Base-by-base conservation (phyloP, 2,329 filamentous ascomycete species). In the Fusarium sp. region DNA sequence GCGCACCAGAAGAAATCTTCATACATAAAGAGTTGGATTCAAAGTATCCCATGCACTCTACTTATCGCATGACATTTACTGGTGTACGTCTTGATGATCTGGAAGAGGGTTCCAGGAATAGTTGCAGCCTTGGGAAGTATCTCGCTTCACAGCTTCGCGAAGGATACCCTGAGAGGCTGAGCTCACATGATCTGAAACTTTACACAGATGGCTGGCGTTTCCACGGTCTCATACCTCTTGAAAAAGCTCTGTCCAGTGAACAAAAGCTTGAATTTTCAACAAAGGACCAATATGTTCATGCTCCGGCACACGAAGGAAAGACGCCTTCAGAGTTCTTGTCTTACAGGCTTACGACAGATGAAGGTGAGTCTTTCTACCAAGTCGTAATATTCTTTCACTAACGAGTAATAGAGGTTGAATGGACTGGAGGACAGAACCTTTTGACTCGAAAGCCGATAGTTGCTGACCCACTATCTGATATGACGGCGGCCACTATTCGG, bases 331-430 rank as follows among this genome's bases (percentile, higher is more conserved):
- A 22, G 9, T 33, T 22, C 9, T 20, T 18, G 2, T 8, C 20
- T 3, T 49, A 49, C 0, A 8, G 4, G 1, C 7, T 49, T 17
- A 49, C 46, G 2, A 49, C 29, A 1, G 20, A 49, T 22, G 10
- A 49, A 4, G 4, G 46, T 22, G n/a, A 22, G 10, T 7, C 7
- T 11, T 27, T 22, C 4, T 22, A 5, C 4, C 3, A 1, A n/a
- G 8, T 11, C 14, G 4, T n/a, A 6, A 4, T 10, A 17, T 4
- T 2, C 0, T 4, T 12, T 6, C 5, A n/a, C 29, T 49, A 3
- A 49, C 9, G 2, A 7, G 12, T 13, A 1, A 11, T 4, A 49
- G 46, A 33, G 10, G 20, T 49, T 2, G 14, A n/a, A 11, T 8
- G 27, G 14, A 33, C 9, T 0, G 6, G 29, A 33, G 0, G 7